These are phyloP conservation scores for Rhynchosporium secalis DNA, from an alignment of 2,329 filamentous ascomycete species.

Conservation along the genomic window DNA sequence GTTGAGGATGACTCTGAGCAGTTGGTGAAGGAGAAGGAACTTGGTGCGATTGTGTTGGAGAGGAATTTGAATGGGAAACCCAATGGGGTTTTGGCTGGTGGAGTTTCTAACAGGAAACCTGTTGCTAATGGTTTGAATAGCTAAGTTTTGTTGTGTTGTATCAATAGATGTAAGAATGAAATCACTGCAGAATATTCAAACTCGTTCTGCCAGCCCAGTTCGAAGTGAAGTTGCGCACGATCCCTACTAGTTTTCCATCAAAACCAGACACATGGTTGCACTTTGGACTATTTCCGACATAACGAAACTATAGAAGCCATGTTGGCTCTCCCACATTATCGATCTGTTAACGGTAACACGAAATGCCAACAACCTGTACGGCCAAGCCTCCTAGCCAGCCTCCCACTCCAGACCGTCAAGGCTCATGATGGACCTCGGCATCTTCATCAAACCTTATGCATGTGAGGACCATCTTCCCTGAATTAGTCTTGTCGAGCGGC, in stretches of 20 bases:
- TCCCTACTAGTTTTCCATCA: no score
- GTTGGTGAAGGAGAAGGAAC: conserved; percentile 34
- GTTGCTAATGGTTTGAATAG: conserved; percentile 6
- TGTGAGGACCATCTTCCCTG: conserved; percentile 1
- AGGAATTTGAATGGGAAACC: conserved; percentile 18
- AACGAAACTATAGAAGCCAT: no score
- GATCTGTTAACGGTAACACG: no score
- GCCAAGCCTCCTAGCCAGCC: no score
- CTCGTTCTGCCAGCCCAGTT: no score
- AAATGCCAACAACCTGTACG: no score
- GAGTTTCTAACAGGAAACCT: neutral
- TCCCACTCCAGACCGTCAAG: neutral
- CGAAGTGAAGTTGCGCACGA: no score
- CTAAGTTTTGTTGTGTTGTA: neutral
- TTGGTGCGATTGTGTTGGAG: conserved; percentile 30
- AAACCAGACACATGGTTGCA: no score
- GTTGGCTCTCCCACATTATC: no score
- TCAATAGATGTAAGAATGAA: neutral
- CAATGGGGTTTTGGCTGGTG: conserved; percentile 7
- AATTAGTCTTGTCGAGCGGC: neutral
- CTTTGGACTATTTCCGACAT: no score
- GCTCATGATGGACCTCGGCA: conserved; percentile 1
- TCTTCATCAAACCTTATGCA: neutral
- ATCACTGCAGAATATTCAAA: neutral
- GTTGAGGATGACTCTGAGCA: conserved; percentile 47